Evolutionary conservation across 179 eudicot genomes (phyloP).

Genomic region (Silene coronaria): DNA sequence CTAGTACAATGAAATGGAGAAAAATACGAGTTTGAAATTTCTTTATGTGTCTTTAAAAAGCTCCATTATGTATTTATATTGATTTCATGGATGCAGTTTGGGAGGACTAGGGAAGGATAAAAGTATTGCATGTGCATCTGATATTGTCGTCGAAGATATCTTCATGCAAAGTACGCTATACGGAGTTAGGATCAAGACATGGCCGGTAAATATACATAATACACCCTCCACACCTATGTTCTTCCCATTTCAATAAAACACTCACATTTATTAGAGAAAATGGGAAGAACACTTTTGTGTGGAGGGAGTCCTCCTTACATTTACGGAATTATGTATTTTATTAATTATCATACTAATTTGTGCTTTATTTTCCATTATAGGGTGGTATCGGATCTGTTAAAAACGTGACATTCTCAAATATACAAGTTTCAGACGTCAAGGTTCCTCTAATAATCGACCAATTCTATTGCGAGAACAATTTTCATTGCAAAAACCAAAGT

Average conservation of each 20-base stretch:
- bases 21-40: not conserved
- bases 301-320: too few species aligned
- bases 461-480: conserved; percentile 58
- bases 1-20: too few species aligned
- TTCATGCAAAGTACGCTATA: conserved; percentile 44
- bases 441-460: conserved; percentile 65
- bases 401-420: conserved; percentile 55
- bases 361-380: conserved; percentile 19
- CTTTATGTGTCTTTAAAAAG: not conserved
- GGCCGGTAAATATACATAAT: conserved; percentile 50
- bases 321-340: not conserved
- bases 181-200: conserved; percentile 84
- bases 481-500: conserved; percentile 58
- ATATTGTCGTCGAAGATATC: conserved; percentile 52
- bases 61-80: not conserved
- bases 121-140: conserved; percentile 66
- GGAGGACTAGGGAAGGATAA: conserved; percentile 74
- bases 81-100: conserved; percentile 35
- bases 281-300: too few species aligned
- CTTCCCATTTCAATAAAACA: too few species aligned
- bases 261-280: too few species aligned
- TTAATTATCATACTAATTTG: not conserved
- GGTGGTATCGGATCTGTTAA: conserved; percentile 73
- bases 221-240: too few species aligned
- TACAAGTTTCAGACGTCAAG: conserved; percentile 53